Percentiles rank a stretch among this genome's conserved stretches.
Evolutionary conservation across 345 rosid species (phyloP).

Genomic region (Atalantia buxifolia): DNA sequence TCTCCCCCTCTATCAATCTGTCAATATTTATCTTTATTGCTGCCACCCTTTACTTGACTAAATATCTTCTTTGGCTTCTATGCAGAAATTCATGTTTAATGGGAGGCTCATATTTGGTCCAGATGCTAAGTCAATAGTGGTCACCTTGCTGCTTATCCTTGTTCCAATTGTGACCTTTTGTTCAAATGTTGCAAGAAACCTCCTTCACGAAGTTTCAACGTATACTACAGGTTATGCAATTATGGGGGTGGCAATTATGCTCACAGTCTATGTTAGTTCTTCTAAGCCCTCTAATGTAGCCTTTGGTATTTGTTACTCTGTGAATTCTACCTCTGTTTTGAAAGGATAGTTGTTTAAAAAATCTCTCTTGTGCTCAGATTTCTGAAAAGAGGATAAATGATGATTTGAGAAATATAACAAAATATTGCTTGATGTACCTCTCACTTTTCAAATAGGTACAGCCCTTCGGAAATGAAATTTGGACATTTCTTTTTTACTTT

Average conservation of each 20-base stretch:
- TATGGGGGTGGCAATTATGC: slow-evolving; percentile 34
- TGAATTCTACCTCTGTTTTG: not conserved
- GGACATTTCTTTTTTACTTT: not conserved
- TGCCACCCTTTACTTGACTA: not conserved
- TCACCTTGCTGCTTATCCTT: slow-evolving; percentile 43
- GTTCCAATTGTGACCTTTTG: slow-evolving; percentile 48
- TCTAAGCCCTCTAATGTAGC: not conserved
- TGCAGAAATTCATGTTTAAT: slow-evolving; percentile 39
- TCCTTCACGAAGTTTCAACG: slow-evolving; percentile 27
- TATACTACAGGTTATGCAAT: slow-evolving; percentile 33
- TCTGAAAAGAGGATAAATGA: not conserved
- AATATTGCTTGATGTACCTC: not conserved
- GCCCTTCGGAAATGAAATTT: not conserved
- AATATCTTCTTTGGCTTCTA: slow-evolving; percentile 5
- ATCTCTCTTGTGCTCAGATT: not conserved
- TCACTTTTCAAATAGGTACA: not conserved
- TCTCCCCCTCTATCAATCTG: not conserved
- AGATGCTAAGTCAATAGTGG: slow-evolving; percentile 42
- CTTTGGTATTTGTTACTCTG: not conserved
- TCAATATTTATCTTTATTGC: not conserved
- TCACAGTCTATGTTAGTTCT: slow-evolving; percentile 49
- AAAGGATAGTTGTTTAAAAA: not conserved
- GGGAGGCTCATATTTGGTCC: slow-evolving; percentile 57
- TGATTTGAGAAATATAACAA: not conserved
- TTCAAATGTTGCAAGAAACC: slow-evolving; percentile 40